Conservation (phyloP, 129 eudicot species). For the Rutidosis leptorrhynchoides region DNA sequence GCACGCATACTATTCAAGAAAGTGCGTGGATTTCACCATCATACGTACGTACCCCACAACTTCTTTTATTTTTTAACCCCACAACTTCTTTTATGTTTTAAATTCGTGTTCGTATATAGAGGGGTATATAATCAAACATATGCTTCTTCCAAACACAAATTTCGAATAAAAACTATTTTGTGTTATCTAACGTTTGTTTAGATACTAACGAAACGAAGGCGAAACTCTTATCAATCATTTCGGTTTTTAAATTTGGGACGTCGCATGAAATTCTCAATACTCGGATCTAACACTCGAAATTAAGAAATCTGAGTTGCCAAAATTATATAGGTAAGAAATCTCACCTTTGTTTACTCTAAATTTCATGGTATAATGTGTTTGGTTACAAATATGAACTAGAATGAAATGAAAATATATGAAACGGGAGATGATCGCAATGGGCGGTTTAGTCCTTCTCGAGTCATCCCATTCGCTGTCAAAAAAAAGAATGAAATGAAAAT, state of each 20-base stretch:
- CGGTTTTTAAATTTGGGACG: background rate
- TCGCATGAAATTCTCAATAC: background rate
- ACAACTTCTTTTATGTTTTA: conserved; percentile 5
- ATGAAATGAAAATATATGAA: too few species aligned
- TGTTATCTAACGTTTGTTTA: background rate
- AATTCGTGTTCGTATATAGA: background rate
- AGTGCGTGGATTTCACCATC: conserved; percentile 37
- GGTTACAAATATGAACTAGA: too few species aligned
- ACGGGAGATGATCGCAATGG: too few species aligned
- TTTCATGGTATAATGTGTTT: background rate
- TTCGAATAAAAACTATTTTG: background rate
- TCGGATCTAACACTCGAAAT: background rate
- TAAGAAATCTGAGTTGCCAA: background rate
- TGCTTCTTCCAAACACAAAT: background rate
- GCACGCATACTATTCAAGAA: conserved; percentile 30
- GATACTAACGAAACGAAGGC: background rate
- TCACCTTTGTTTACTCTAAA: background rate
- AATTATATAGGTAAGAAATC: background rate
- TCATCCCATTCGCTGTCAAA: too few species aligned
- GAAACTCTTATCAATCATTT: background rate
- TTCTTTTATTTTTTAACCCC: background rate
- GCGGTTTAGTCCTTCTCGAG: too few species aligned
- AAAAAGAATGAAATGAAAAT: too few species aligned
- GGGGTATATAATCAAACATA: conserved; percentile 2
- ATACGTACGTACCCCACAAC: background rate